Conservation (phyloP, 805 yeast species). For the Kodamaea kaohsiungensis region DNA sequence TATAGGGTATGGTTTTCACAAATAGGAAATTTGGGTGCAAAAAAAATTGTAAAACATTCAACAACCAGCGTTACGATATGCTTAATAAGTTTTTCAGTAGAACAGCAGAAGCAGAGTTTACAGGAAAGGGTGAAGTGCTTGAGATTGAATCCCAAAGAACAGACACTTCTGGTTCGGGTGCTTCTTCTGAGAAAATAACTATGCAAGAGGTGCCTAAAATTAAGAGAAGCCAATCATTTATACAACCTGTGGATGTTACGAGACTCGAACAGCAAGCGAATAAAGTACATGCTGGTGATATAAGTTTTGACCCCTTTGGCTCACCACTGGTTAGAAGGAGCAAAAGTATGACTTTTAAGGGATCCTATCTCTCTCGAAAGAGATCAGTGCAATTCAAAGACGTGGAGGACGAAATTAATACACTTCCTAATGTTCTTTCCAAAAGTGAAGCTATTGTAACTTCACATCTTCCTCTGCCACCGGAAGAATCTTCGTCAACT, state of each 20-base stretch:
- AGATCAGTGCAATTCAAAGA: constrained; percentile 7
- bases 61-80: neutral
- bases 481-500: neutral
- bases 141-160: neutral
- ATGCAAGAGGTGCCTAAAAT: constrained; percentile 3
- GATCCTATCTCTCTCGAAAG: constrained; percentile 1
- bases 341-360: constrained; percentile 9
- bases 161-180: neutral
- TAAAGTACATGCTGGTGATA: constrained; percentile 6
- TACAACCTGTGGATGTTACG: neutral
- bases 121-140: neutral
- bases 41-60: neutral
- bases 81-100: constrained; percentile 1
- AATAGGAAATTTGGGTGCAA: constrained; percentile 4
- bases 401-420: neutral
- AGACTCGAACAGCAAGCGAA: constrained; percentile 5
- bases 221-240: constrained; percentile 6
- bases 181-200: neutral
- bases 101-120: neutral
- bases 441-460: neutral
- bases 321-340: constrained; percentile 11
- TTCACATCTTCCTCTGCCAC: neutral
- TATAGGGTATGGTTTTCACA: neutral
- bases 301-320: constrained; percentile 15
- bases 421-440: neutral